Evolutionary conservation across 176 grass and related monocot genomes (phyloP).

Genomic region (Cocos nucifera): DNA sequence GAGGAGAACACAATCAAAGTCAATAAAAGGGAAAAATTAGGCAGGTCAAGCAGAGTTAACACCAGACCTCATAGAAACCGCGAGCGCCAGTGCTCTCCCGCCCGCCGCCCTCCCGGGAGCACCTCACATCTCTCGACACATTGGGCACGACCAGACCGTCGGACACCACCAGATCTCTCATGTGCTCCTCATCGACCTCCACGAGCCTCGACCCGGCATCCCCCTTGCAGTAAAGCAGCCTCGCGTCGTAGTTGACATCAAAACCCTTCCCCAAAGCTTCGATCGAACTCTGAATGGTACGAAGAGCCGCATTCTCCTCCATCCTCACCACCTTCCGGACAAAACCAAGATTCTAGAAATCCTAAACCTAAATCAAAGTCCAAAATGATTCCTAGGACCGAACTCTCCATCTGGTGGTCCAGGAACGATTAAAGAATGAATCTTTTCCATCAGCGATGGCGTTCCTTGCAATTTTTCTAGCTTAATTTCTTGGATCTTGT

Average conservation of each 20-base stretch:
- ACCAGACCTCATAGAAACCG: conserved; percentile 38
- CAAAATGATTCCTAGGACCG: not conserved
- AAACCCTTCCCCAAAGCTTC: conserved; percentile 43
- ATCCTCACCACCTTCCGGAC: not conserved
- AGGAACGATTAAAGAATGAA: not conserved
- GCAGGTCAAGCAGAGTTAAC: not conserved
- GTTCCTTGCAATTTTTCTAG: not conserved
- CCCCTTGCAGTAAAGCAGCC: conserved; percentile 57
- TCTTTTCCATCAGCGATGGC: not conserved
- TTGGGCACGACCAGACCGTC: conserved; percentile 20
- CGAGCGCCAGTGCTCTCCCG: conserved; percentile 30
- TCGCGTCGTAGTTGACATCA: conserved; percentile 45
- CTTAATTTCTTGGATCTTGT: conserved; percentile 3
- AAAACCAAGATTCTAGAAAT: not conserved
- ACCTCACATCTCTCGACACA: conserved; percentile 34
- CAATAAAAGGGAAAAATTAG: not conserved
- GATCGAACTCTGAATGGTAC: conserved; percentile 26
- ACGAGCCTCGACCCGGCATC: conserved; percentile 23
- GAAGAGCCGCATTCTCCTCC: conserved; percentile 36
- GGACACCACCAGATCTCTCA: conserved; percentile 24
- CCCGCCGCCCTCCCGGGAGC: conserved; percentile 11
- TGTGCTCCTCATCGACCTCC: conserved; percentile 23
- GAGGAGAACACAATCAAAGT: too few relatives aligned
- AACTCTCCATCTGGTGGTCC: not conserved
- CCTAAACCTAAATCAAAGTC: not conserved